These are phyloP conservation scores for Fusarium citri DNA, from an alignment of 2,329 filamentous ascomycete species.

Conservation along the genomic window DNA sequence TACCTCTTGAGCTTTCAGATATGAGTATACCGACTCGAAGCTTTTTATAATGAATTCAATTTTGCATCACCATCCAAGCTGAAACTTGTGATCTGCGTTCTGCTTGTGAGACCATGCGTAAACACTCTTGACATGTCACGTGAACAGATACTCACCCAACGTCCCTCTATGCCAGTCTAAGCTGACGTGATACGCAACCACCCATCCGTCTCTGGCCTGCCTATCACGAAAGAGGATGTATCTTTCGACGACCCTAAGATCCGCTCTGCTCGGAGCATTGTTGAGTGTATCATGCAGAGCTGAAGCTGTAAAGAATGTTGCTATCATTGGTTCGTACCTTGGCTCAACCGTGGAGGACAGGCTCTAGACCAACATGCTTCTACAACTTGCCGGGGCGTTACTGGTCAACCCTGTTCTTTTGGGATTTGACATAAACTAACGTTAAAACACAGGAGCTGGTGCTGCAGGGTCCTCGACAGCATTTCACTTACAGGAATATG, in stretches of 20 bases:
- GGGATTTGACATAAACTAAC: constrained; percentile 13
- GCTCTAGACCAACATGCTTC: background rate
- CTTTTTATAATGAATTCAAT: background rate
- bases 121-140: constrained; percentile 2
- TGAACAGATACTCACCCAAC: background rate
- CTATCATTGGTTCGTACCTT: constrained; percentile 52
- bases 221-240: constrained; percentile 30
- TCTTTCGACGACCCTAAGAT: constrained; percentile 12
- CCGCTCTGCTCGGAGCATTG: constrained; percentile 38
- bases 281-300: constrained; percentile 17
- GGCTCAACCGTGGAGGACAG: background rate
- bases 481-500: constrained; percentile 82
- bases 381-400: background rate
- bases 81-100: background rate
- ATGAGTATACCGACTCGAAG: background rate
- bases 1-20: background rate
- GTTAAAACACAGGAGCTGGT: constrained; percentile 76
- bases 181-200: constrained; percentile 4
- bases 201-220: background rate
- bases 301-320: constrained; percentile 49
- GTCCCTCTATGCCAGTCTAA: background rate
- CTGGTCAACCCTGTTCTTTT: background rate
- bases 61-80: background rate
- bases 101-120: background rate
- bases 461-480: constrained; percentile 88